These are phyloP conservation scores for Mycena haematopus DNA, from an alignment of 768 basidiomycete species.

Conservation along the genomic window DNA sequence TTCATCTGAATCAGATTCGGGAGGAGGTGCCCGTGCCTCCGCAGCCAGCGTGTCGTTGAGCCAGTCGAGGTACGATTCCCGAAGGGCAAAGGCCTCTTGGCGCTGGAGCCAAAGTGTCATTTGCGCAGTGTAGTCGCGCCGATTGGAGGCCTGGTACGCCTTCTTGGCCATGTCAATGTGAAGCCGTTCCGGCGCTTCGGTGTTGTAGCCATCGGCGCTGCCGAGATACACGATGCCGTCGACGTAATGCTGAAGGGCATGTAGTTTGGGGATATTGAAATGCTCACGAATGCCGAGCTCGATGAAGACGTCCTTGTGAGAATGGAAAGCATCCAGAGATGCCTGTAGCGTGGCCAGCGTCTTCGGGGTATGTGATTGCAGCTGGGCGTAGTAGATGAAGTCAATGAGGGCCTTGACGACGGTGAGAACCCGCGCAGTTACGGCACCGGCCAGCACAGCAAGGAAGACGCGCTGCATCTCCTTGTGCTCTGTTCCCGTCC, in stretches of 20 bases:
- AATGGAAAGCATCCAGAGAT: slow-evolving; percentile 10
- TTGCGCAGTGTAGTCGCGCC: slow-evolving; percentile 35
- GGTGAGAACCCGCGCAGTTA: slow-evolving; percentile 18
- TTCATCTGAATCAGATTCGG: slow-evolving; percentile 9
- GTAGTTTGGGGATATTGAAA: slow-evolving; percentile 16
- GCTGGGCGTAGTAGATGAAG: slow-evolving; percentile 30
- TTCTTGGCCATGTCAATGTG: slow-evolving; percentile 40
- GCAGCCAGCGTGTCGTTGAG: not conserved
- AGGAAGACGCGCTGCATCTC: no score
- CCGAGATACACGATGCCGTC: slow-evolving; percentile 2
- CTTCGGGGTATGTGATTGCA: slow-evolving; percentile 5
- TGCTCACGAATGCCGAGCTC: slow-evolving; percentile 17
- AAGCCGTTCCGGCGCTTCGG: slow-evolving; percentile 32
- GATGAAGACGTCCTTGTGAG: slow-evolving; percentile 6
- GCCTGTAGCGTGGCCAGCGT: slow-evolving; percentile 7
- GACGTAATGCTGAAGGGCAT: slow-evolving; percentile 15
- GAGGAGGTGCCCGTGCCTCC: not conserved
- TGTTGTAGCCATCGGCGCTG: slow-evolving; percentile 17
- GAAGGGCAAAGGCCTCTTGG: slow-evolving; percentile 37
- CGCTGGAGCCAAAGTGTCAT: slow-evolving; percentile 43
- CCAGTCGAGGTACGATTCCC: slow-evolving; percentile 36
- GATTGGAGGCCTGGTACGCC: slow-evolving; percentile 29
- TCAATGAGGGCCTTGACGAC: slow-evolving; percentile 34
- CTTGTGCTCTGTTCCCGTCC: no score
- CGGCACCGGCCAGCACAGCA: no score